phyloP scores from a whole-genome alignment of 768 basidiomycete species.

The Vararia minispora region DNA sequence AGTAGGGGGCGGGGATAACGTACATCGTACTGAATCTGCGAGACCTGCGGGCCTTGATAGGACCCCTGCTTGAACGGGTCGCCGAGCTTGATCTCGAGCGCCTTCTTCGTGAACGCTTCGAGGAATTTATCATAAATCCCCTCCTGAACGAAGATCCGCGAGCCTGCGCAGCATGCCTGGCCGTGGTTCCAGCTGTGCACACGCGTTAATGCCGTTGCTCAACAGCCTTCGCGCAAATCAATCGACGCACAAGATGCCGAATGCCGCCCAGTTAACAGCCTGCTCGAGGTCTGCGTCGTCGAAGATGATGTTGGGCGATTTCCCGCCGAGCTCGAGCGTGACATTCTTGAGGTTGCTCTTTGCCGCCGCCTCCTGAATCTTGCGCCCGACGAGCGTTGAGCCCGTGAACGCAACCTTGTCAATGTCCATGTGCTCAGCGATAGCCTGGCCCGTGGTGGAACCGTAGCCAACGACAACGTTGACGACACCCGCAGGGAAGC shows the following conservation, averaged over 20 bases:
- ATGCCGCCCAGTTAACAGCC: conserved; percentile 44
- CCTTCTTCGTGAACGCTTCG: conserved; percentile 39
- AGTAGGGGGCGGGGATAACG: conserved; percentile 15
- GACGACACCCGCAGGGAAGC: conserved; percentile 53
- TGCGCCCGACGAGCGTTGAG: conserved; percentile 49
- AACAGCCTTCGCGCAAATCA: no score
- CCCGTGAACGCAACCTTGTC: conserved; percentile 70
- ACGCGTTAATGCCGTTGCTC: no score
- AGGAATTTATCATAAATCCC: conserved; percentile 74
- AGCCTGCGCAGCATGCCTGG: conserved; percentile 72
- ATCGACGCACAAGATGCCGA: conserved; percentile 43
- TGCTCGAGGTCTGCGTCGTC: conserved; percentile 49
- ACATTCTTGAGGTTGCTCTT: conserved; percentile 59
- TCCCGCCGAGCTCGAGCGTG: conserved; percentile 66
- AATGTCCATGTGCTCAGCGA: conserved; percentile 43
- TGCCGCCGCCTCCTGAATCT: conserved; percentile 48
- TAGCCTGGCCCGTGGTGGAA: conserved; percentile 41
- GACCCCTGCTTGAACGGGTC: conserved; percentile 52
- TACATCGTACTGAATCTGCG: conserved; percentile 63
- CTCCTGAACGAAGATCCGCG: conserved; percentile 74
- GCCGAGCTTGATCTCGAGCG: conserved; percentile 49
- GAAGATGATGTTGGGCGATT: conserved; percentile 50
- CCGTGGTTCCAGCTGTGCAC: conserved; percentile 54
- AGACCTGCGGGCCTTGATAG: conserved; percentile 74
- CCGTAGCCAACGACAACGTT: conserved; percentile 52